Base-by-base conservation (phyloP, 208 protist species). In the Chromosphaera perkinsii region DNA sequence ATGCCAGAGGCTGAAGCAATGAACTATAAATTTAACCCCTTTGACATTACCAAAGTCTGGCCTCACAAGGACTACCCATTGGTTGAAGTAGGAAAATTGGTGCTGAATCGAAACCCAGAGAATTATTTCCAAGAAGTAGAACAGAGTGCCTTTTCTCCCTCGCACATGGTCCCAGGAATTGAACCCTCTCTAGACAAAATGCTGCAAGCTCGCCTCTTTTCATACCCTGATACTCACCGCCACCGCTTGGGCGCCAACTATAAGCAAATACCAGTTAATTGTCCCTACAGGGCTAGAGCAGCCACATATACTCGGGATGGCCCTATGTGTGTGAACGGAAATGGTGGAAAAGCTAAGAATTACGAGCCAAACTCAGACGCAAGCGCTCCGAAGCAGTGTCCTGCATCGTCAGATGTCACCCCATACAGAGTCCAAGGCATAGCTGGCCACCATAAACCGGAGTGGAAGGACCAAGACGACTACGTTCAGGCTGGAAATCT, bases 61-160 rank as follows among this genome's bases (percentile, higher is more conserved):
- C 63, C 81, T 48, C 74, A 90, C 32, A 72, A 83, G 48, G 69
- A 79, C 17, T 83, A 73, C 64, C 86, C 87, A 36, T 36, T 91
- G 3, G 74, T 78, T 29, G 59, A 64, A 47, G 39, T 90, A 20
- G 87, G 87, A 57, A 33, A 69, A 26, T 73, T 91, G 66, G 81
- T 83, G 4, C 69, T 91, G 12, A 86, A 90, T 72, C 58, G 81
- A 40, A 91, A 91, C 69, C 70, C 82, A 31, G 79, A 84, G 26
- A 91, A 91, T 73, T 90, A 83, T 75, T 91, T 91, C 69, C 73
- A 72, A 32, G 85, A 91, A 58, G 69, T 79, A 35, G 87, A 91
- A 68, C 83, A 85, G 59, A 47, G 39, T 27, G 51, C 47, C 0
- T 35, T 78, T 31, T 3, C 1, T 27, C n/a, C n/a, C n/a, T n/a